These are phyloP conservation scores for Ormosia semicastrata DNA, from an alignment of 306 rosid species.

Conservation along the genomic window DNA sequence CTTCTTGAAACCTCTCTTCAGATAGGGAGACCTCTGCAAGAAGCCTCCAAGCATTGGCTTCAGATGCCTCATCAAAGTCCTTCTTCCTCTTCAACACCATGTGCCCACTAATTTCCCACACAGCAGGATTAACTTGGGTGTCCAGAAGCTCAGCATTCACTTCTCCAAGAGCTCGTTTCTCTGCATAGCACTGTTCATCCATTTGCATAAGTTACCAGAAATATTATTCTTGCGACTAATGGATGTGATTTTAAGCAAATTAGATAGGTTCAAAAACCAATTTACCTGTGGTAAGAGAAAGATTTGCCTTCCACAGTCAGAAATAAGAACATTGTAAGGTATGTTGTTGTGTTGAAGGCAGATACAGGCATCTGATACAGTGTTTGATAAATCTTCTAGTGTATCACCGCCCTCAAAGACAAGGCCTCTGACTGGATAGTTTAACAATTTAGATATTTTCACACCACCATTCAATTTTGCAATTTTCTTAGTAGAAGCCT, in stretches of 20 bases:
- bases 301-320: constrained; percentile 76
- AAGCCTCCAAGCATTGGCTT: constrained; percentile 90
- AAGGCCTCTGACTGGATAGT: constrained; percentile 88
- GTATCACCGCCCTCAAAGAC: constrained; percentile 74
- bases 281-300: constrained; percentile 91
- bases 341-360: constrained; percentile 87
- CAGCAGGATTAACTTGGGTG: constrained; percentile 98
- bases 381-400: constrained; percentile 54
- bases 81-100: constrained; percentile 95
- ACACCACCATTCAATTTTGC: constrained; percentile 50
- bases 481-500: constrained; percentile 65
- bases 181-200: constrained; percentile 84
- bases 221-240: not conserved
- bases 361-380: constrained; percentile 84
- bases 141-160: constrained; percentile 88
- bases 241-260: not conserved
- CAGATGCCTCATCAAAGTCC: constrained; percentile 88
- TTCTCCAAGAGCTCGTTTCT: constrained; percentile 97
- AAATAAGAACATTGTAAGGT: constrained; percentile 83
- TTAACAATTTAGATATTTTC: constrained; percentile 52
- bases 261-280: not conserved
- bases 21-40: constrained; percentile 95
- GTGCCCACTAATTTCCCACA: constrained; percentile 99
- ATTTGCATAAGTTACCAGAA: not conserved
- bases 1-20: constrained; percentile 86